These are phyloP conservation scores for Neonectria punicea DNA, from an alignment of 2,329 filamentous ascomycete genomes.

Conservation along the genomic window DNA sequence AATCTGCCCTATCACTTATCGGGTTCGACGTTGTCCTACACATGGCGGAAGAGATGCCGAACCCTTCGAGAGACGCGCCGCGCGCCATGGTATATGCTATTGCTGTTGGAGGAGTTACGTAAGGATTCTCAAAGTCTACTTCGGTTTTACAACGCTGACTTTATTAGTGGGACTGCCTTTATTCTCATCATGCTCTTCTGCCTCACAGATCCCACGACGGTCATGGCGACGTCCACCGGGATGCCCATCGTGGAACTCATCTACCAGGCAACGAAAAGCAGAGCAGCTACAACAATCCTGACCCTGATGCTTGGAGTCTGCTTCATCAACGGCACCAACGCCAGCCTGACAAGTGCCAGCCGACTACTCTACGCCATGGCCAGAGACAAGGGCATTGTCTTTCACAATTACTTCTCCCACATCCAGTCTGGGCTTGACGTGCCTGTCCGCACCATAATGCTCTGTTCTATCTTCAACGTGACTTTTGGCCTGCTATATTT, in stretches of 20 bases:
- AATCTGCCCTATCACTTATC: too few relatives aligned
- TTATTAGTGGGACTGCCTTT: too few relatives aligned
- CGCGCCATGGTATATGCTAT: too few relatives aligned
- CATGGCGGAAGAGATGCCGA: too few relatives aligned
- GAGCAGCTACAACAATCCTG: constrained; percentile 53
- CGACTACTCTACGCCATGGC: constrained; percentile 52
- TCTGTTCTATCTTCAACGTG: constrained; percentile 52
- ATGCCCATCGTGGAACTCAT: constrained; percentile 60
- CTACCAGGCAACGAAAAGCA: constrained; percentile 53
- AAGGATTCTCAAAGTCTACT: too few relatives aligned
- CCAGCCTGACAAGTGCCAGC: constrained; percentile 54
- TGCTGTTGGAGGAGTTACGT: too few relatives aligned
- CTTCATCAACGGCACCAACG: constrained; percentile 58
- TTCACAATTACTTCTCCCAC: constrained; percentile 44
- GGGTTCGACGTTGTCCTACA: too few relatives aligned
- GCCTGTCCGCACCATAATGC: constrained; percentile 52
- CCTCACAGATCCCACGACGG: too few relatives aligned
- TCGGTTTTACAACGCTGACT: too few relatives aligned
- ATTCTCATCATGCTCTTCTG: too few relatives aligned
- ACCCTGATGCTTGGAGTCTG: constrained; percentile 54
- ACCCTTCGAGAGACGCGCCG: too few relatives aligned
- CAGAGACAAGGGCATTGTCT: constrained; percentile 45
- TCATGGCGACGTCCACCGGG: constrained; percentile 36
- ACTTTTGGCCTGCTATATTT: constrained; percentile 55
- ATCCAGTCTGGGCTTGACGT: constrained; percentile 51